phyloP scores from a whole-genome alignment of 495 filamentous ascomycete species.

The Hypoxylon perforatum region DNA sequence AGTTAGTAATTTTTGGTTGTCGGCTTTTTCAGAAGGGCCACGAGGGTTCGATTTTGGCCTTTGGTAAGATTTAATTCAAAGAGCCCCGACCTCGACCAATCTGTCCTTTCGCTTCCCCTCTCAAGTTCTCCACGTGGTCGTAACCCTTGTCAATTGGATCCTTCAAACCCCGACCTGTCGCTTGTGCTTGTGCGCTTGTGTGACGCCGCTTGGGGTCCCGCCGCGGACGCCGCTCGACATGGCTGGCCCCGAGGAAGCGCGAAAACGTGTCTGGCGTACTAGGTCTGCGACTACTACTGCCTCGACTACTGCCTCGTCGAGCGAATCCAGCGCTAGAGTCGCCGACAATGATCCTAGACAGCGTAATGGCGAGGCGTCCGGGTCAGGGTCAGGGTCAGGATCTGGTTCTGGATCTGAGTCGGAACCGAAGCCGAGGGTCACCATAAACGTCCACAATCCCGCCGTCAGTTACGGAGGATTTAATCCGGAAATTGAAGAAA shows the following conservation, averaged over 20 bases:
- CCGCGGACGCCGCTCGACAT: constrained; percentile 24
- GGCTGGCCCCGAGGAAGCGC: constrained; percentile 14
- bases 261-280: constrained; percentile 7
- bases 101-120: constrained; percentile 20
- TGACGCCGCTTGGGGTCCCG: constrained; percentile 33
- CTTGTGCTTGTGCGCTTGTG: too few species aligned
- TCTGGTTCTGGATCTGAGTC: constrained; percentile 10
- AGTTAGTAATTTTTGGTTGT: background rate
- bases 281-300: constrained; percentile 3
- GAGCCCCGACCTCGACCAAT: constrained; percentile 27
- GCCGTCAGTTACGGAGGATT: constrained; percentile 42
- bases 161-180: constrained; percentile 28
- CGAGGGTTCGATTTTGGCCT: constrained; percentile 10
- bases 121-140: constrained; percentile 35
- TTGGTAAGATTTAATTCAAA: constrained; percentile 19
- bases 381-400: background rate
- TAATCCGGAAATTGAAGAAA: constrained; percentile 45
- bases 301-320: constrained; percentile 11
- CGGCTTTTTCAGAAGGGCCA: background rate
- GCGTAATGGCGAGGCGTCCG: background rate
- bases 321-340: constrained; percentile 18
- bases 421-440: constrained; percentile 19
- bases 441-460: constrained; percentile 38
- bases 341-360: background rate
- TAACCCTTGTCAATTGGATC: constrained; percentile 40